Evolutionary conservation across 2,329 filamentous ascomycete genomes (phyloP).

Genomic region (Lachnellula hyalina): DNA sequence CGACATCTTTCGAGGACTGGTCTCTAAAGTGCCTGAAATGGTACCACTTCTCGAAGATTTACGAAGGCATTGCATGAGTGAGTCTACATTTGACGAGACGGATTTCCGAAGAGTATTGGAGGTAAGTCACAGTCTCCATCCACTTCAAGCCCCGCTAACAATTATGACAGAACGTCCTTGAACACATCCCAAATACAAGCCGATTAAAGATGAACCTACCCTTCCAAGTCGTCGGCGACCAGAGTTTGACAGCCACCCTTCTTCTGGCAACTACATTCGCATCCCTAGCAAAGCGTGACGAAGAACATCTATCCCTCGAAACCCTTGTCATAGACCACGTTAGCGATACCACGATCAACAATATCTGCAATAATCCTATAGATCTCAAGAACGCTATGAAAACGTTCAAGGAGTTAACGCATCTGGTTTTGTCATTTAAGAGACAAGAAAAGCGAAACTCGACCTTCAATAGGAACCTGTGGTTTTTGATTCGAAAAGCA

Average conservation of each 20-base stretch:
- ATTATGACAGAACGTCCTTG: slow-evolving; percentile 33
- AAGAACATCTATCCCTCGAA: slow-evolving; percentile 39
- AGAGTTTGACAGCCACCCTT: slow-evolving; percentile 43
- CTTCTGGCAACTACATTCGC: slow-evolving; percentile 49
- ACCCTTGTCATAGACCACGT: slow-evolving; percentile 47
- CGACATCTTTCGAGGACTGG: slow-evolving; percentile 39
- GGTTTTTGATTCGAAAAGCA: slow-evolving; percentile 45
- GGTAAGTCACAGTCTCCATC: slow-evolving; percentile 8
- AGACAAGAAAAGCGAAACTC: slow-evolving; percentile 37
- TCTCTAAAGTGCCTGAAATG: slow-evolving; percentile 38
- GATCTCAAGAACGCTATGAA: slow-evolving; percentile 45
- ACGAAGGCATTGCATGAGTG: slow-evolving; percentile 44
- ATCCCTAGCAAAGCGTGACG: slow-evolving; percentile 40
- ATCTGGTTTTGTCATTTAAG: slow-evolving; percentile 43
- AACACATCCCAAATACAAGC: slow-evolving; percentile 40
- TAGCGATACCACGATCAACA: slow-evolving; percentile 42
- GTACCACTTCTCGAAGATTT: slow-evolving; percentile 39
- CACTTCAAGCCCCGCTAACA: not conserved
- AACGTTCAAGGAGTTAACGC: slow-evolving; percentile 37
- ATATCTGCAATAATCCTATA: slow-evolving; percentile 46
- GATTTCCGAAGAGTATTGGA: slow-evolving; percentile 41
- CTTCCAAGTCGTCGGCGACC: slow-evolving; percentile 43
- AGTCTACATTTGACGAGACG: slow-evolving; percentile 43
- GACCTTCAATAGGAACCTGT: slow-evolving; percentile 42
- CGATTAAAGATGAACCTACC: slow-evolving; percentile 47